These are phyloP conservation scores for Nigrospora sphaerica DNA, from an alignment of 2,329 filamentous ascomycete species.

Conservation along the genomic window DNA sequence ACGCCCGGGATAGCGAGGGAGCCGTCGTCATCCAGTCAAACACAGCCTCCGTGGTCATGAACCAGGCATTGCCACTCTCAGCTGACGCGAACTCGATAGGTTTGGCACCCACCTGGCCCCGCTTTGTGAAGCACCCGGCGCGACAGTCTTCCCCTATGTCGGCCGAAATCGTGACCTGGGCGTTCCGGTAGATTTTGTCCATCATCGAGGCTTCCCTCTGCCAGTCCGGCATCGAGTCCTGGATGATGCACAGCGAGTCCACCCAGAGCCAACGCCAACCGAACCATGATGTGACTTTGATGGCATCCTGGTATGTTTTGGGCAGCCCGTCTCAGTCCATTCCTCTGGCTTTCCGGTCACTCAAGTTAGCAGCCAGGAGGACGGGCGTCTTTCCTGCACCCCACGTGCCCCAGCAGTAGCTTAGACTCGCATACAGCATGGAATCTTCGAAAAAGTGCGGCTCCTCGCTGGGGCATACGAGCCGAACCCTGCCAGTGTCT, in stretches of 20 bases:
- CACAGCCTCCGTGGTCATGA: background rate
- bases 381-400: background rate
- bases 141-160: background rate
- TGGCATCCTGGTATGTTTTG: slow-evolving; percentile 2
- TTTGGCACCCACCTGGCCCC: background rate
- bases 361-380: background rate
- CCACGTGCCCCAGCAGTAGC: slow-evolving; percentile 1
- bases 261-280: slow-evolving; percentile 3
- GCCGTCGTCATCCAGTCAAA: background rate
- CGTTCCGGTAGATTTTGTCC: slow-evolving; percentile 1
- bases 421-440: background rate
- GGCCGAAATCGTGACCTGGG: slow-evolving; percentile 1
- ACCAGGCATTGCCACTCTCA: background rate
- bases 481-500: background rate
- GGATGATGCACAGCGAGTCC: slow-evolving; percentile 6
- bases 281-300: background rate
- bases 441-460: background rate
- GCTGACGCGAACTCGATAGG: background rate
- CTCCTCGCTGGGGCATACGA: background rate
- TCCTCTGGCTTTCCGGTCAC: background rate
- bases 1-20: background rate
- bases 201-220: background rate
- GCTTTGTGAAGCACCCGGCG: background rate
- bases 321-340: background rate
- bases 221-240: slow-evolving; percentile 3